Percentiles rank a stretch among this genome's conserved stretches.
Evolutionary conservation across 1,139 yeast genomes (phyloP).

Genomic region (Candida sp.): DNA sequence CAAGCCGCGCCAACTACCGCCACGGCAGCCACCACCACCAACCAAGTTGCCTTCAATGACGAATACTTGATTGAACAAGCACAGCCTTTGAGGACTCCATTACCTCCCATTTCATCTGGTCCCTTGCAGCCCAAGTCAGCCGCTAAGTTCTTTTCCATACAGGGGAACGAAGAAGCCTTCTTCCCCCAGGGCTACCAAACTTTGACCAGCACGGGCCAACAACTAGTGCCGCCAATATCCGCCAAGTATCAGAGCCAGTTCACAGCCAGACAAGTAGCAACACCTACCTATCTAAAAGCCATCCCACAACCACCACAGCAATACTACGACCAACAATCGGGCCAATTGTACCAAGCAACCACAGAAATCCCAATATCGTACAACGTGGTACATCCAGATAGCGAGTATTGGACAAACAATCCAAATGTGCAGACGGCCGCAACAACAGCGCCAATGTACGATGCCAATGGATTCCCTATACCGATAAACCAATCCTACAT

Average conservation of each 20-base stretch:
- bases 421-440: constrained; percentile 7
- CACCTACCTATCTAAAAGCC: constrained; percentile 15
- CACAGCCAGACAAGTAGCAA: constrained; percentile 13
- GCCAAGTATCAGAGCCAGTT: constrained; percentile 22
- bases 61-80: constrained; percentile 55
- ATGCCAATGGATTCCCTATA: constrained; percentile 9
- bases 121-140: constrained; percentile 19
- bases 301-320: constrained; percentile 15
- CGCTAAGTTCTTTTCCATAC: constrained; percentile 8
- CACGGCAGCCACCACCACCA: constrained; percentile 18
- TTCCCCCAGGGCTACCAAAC: constrained; percentile 15
- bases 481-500: constrained; percentile 9
- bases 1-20: constrained; percentile 5
- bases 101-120: constrained; percentile 20
- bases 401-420: constrained; percentile 25
- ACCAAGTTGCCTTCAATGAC: constrained; percentile 42
- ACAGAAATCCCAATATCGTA: constrained; percentile 9
- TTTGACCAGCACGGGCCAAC: constrained; percentile 4
- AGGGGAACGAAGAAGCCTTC: constrained; percentile 21
- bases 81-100: constrained; percentile 36
- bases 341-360: constrained; percentile 12
- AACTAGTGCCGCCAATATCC: constrained; percentile 17
- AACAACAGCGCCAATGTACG: constrained; percentile 10
- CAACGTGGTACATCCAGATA: constrained; percentile 19
- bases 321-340: constrained; percentile 15